Evolutionary conservation across 2,329 filamentous ascomycete species (phyloP).

Genomic region (Fusarium sp.): DNA sequence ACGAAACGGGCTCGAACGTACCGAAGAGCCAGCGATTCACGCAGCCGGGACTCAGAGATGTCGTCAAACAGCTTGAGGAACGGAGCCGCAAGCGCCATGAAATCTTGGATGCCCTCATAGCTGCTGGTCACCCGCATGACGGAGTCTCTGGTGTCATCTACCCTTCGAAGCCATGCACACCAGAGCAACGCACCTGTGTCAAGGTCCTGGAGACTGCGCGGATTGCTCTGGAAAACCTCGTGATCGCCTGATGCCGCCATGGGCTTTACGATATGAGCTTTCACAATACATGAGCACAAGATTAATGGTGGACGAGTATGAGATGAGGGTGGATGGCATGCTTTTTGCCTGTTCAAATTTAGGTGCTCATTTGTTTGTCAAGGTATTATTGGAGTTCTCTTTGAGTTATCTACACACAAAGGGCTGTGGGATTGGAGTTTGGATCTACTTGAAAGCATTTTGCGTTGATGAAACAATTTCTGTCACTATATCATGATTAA

Average conservation of each 20-base stretch:
- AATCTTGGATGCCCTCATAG: slow-evolving; percentile 59
- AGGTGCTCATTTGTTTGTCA: background rate
- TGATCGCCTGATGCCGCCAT: slow-evolving; percentile 59
- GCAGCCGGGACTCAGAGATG: slow-evolving; percentile 65
- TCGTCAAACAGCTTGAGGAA: slow-evolving; percentile 65
- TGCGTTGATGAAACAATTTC: background rate
- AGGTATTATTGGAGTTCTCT: background rate
- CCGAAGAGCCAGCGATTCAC: slow-evolving; percentile 34
- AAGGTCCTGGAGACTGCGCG: slow-evolving; percentile 67
- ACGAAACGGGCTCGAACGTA: slow-evolving; percentile 27
- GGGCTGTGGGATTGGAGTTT: background rate
- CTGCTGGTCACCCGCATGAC: slow-evolving; percentile 50
- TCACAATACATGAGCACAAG: background rate
- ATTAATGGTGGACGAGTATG: background rate
- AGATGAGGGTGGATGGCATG: background rate
- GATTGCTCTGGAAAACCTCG: slow-evolving; percentile 63
- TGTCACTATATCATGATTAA: background rate
- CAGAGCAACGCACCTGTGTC: slow-evolving; percentile 58
- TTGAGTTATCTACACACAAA: background rate
- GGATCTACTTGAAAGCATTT: background rate
- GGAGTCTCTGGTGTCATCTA: slow-evolving; percentile 44
- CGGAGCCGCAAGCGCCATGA: slow-evolving; percentile 62
- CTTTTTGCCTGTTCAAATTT: background rate
- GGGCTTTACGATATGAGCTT: background rate
- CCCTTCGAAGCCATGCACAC: slow-evolving; percentile 42